These are phyloP conservation scores for Golubevia sp. DNA, from an alignment of 1,284 basidiomycete genomes.

Conservation along the genomic window DNA sequence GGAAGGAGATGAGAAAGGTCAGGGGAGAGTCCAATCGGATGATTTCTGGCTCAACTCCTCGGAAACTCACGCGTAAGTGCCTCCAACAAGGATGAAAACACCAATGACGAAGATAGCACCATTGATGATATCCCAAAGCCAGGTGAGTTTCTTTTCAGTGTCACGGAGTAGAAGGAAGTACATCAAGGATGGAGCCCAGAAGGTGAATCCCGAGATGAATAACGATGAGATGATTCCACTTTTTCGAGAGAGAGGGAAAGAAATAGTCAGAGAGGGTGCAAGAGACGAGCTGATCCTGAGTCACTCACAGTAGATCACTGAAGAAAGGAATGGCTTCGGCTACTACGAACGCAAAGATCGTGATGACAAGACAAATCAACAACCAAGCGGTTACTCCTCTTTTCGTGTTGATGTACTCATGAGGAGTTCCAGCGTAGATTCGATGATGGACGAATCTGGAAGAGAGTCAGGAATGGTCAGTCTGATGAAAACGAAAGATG, in stretches of 20 bases:
- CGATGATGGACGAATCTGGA: slow-evolving; percentile 34
- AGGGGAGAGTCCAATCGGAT: no score
- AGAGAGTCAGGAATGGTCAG: no score
- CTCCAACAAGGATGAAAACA: slow-evolving; percentile 28
- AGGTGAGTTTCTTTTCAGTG: no score
- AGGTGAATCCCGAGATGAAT: slow-evolving; percentile 41
- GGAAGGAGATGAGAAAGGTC: no score
- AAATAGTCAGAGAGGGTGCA: no score
- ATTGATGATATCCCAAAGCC: no score
- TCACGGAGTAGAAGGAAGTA: slow-evolving; percentile 40
- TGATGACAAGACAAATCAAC: slow-evolving; percentile 21
- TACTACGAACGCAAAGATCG: slow-evolving; percentile 1
- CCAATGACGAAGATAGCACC: slow-evolving; percentile 15
- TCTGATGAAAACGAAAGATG: no score
- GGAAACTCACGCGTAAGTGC: slow-evolving; percentile 39
- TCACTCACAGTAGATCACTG: slow-evolving; percentile 17
- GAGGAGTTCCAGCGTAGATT: slow-evolving; percentile 31
- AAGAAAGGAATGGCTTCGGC: slow-evolving; percentile 43
- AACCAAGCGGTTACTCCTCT: slow-evolving; percentile 39
- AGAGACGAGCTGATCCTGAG: no score
- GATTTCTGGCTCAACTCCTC: no score
- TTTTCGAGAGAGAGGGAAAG: no score
- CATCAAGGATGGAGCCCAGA: slow-evolving; percentile 37
- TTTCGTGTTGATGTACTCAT: slow-evolving; percentile 42
- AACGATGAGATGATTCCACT: slow-evolving; percentile 32